A percentile compares a stretch with the other conserved stretches of the same genome.
phyloP scores from a whole-genome alignment of 148 eudicot species.

The Simmondsia chinensis region DNA sequence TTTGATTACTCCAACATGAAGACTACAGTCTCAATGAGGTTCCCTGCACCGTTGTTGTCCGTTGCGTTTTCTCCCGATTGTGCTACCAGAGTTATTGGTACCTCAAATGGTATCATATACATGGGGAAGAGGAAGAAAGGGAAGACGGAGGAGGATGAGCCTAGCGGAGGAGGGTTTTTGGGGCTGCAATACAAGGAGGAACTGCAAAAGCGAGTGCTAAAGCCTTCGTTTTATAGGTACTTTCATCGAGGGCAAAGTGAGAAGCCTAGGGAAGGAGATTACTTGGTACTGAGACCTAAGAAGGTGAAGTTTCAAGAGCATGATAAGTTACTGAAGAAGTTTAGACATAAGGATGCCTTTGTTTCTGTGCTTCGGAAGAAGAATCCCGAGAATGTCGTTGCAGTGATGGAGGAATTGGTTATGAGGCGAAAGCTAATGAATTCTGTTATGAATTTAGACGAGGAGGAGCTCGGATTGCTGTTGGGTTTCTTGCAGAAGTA shows the following conservation, averaged over 20 bases:
- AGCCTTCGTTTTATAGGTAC: constrained; percentile 72
- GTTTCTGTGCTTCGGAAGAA: constrained; percentile 59
- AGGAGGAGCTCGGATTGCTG: constrained; percentile 61
- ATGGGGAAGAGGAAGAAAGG: constrained; percentile 63
- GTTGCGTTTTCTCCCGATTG: constrained; percentile 84
- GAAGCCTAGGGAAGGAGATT: constrained; percentile 79
- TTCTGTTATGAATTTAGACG: constrained; percentile 55
- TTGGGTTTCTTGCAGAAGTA: constrained; percentile 61
- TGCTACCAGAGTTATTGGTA: constrained; percentile 58
- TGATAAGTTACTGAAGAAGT: constrained; percentile 77
- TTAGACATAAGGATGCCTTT: constrained; percentile 89
- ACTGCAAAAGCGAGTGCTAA: constrained; percentile 37
- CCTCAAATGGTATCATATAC: constrained; percentile 71
- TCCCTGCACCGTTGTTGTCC: constrained; percentile 62
- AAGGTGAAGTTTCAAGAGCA: constrained; percentile 70
- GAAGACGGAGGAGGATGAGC: constrained; percentile 20
- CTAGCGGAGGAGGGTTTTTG: constrained; percentile 8
- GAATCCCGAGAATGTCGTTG: constrained; percentile 61
- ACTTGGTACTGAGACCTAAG: constrained; percentile 47
- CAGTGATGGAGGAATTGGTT: constrained; percentile 91
- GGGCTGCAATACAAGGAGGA: constrained; percentile 35
- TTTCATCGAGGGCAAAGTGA: constrained; percentile 73
- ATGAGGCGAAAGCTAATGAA: constrained; percentile 66
- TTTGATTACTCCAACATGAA: constrained; percentile 77
- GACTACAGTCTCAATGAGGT: constrained; percentile 75